Base-by-base conservation (phyloP, 116 monocot genomes). In the Iris pallida region DNA sequence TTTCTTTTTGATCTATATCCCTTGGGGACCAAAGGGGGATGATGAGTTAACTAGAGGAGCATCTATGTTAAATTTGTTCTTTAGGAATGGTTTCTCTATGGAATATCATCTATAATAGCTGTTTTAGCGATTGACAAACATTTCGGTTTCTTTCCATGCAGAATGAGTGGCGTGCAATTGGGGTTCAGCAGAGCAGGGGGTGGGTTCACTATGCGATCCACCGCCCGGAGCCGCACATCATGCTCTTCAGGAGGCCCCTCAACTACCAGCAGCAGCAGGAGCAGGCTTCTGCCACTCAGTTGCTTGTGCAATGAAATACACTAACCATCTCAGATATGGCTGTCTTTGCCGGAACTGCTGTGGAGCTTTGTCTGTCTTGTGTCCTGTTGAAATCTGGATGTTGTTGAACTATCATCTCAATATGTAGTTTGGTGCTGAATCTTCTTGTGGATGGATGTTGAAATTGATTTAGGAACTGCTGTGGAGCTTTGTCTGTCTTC, bases 181-280 rank as follows among this genome's bases (percentile, higher is more conserved):
- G 92, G 2, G 92, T 93, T 53, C 92, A 93, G 79, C 92, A 93
- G 76, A 93, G 92, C 81, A 54, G 92, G 57, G 92, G 92, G 4
- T 93, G 92, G 92, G 89, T 93, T 11, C 89, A 89, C 70, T 92
- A 92, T 59, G 88, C 92, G 68, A 79, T 92, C 70, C 92, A 92
- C 72, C 85, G 92, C 1, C 92, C 92, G 43, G 92, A 92, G 81
- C 92, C 92, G 15, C 92, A 92, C 74, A 92, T 92, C 81, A 92
- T 92, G 92, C 86, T 92, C 30, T 92, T 88, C 71, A 70, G 92
- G 42, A 78, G 92, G 66, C 83, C 88, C 3, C 85, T 91, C 64
- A 87, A 91, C 75, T 82, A 80, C 74, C 84, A 84, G 73, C 84
- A 85, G 75, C 78, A 85, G 64, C 91, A 84, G 73, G 82, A 84